These are phyloP conservation scores for Saccharomycopsis synnaedendra DNA, from an alignment of 805 yeast genomes.

Conservation along the genomic window DNA sequence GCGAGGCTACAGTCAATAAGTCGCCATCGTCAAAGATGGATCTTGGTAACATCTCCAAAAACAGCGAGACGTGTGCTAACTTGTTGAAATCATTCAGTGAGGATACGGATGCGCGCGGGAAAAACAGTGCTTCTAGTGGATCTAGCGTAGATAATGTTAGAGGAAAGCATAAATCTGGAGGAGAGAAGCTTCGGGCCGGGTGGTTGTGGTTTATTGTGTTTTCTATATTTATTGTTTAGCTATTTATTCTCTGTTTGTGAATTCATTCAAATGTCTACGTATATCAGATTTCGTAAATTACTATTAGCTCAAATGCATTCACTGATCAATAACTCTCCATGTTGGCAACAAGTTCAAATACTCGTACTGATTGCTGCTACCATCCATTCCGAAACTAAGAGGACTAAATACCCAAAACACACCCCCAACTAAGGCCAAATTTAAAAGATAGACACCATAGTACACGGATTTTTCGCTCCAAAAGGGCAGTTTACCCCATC, in stretches of 20 bases:
- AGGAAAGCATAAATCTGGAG: background rate
- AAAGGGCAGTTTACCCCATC: background rate
- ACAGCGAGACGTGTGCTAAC: constrained; percentile 6
- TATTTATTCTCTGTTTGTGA: no score
- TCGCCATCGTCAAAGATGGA: constrained; percentile 2
- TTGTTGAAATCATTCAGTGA: constrained; percentile 2
- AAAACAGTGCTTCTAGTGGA: background rate
- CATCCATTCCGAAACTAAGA: constrained; percentile 56
- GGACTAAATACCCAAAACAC: constrained; percentile 51
- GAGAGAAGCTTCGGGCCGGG: no score
- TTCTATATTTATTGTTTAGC: no score
- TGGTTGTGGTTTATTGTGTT: no score
- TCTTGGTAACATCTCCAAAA: constrained; percentile 8
- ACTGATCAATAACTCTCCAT: constrained; percentile 30
- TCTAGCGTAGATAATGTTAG: background rate
- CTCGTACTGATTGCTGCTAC: constrained; percentile 27
- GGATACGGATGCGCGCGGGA: background rate
- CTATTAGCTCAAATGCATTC: no score
- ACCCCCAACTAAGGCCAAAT: constrained; percentile 29
- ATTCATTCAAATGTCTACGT: no score
- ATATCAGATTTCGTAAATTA: no score
- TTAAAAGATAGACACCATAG: constrained; percentile 26
- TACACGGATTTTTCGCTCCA: constrained; percentile 16
- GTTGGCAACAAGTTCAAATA: constrained; percentile 37
- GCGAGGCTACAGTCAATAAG: constrained; percentile 9